phyloP scores from a whole-genome alignment of 1,139 yeast species.

The Blastobotrys raffinosifermentans region DNA sequence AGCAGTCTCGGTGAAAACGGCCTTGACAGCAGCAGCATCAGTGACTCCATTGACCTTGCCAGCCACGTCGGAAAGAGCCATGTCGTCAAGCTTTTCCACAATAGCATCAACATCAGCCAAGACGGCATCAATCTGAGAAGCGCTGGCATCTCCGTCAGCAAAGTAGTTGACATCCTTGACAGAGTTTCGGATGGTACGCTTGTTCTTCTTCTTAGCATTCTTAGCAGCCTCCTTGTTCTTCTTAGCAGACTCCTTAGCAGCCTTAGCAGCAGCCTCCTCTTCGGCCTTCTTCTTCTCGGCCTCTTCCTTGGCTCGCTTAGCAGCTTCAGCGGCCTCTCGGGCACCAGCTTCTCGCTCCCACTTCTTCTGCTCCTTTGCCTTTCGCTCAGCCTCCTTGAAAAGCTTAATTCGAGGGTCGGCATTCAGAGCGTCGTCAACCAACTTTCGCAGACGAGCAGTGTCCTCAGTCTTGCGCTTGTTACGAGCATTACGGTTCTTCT shows the following conservation, averaged over 20 bases:
- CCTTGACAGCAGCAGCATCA: slow-evolving; percentile 48
- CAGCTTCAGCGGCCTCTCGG: slow-evolving; percentile 91
- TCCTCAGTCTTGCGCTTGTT: slow-evolving; percentile 98
- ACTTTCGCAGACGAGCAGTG: slow-evolving; percentile 78
- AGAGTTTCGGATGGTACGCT: slow-evolving; percentile 80
- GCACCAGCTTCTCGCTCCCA: slow-evolving; percentile 99
- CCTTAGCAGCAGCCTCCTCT: slow-evolving; percentile 58
- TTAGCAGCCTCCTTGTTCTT: slow-evolving; percentile 97
- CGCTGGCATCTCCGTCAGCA: slow-evolving; percentile 51
- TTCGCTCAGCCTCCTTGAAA: slow-evolving; percentile 92
- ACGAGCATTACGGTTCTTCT: slow-evolving; percentile 94
- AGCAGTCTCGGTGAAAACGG: slow-evolving; percentile 45
- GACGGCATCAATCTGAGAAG: slow-evolving; percentile 47
- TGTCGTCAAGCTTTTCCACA: slow-evolving; percentile 73
- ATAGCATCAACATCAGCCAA: slow-evolving; percentile 67
- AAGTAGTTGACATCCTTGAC: slow-evolving; percentile 84
- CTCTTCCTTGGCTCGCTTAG: slow-evolving; percentile 73
- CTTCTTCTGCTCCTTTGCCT: slow-evolving; percentile 89
- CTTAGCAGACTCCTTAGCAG: slow-evolving; percentile 60
- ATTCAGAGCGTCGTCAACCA: slow-evolving; percentile 79
- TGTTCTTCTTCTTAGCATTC: slow-evolving; percentile 95
- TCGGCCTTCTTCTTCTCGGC: slow-evolving; percentile 79
- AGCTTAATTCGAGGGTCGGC: slow-evolving; percentile 93
- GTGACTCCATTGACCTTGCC: slow-evolving; percentile 46
- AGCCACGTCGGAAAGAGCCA: slow-evolving; percentile 66